Evolutionary conservation across 2,329 filamentous ascomycete species (phyloP).

Genomic region (Colletotrichum sp.): DNA sequence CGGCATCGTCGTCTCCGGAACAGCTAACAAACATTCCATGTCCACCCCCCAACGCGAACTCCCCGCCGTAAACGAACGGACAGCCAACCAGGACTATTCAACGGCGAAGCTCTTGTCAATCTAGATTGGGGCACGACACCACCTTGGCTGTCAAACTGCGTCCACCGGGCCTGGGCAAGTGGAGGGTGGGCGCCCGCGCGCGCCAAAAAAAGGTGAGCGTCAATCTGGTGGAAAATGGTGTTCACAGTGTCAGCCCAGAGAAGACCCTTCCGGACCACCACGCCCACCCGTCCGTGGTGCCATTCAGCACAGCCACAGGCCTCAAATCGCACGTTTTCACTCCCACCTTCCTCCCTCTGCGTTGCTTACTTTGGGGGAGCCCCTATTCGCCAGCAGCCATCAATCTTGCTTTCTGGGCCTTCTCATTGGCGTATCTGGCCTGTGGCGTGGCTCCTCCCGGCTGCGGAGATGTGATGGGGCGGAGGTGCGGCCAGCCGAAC

Average conservation of each 20-base stretch:
- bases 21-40: constrained; percentile 17
- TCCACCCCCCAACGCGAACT: background rate
- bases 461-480: background rate
- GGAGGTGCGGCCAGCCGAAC: background rate
- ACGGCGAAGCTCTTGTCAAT: background rate
- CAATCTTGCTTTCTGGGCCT: background rate
- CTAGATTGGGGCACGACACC: background rate
- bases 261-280: constrained; percentile 7
- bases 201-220: background rate
- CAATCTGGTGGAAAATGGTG: background rate
- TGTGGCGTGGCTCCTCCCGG: constrained; percentile 4
- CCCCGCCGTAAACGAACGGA: background rate
- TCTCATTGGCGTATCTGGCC: background rate
- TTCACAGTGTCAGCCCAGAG: background rate
- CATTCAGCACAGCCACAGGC: constrained; percentile 26
- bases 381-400: constrained; percentile 2
- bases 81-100: background rate
- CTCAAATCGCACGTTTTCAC: constrained; percentile 19
- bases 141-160: background rate
- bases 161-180: background rate
- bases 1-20: background rate
- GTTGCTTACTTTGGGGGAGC: constrained; percentile 8
- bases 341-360: background rate
- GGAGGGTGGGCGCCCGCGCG: background rate
- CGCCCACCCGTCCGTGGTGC: constrained; percentile 19